A percentile compares a stretch with the other conserved stretches of the same genome.
Evolutionary conservation across 768 basidiomycete genomes (phyloP).

Genomic region (Tulasnella sp.): DNA sequence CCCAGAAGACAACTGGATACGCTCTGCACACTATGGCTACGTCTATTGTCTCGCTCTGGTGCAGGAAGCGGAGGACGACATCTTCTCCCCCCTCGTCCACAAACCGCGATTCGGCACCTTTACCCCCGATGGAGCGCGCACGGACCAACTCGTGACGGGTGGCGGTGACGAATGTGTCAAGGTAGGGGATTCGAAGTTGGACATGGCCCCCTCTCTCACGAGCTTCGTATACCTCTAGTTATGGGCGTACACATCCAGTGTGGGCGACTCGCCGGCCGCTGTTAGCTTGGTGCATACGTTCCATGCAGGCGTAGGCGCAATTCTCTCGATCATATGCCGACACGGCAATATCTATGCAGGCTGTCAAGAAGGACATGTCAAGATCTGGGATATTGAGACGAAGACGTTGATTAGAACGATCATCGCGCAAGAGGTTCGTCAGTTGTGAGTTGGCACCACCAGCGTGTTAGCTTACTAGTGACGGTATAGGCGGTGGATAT

Average conservation of each 20-base stretch:
- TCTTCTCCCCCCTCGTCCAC: no score
- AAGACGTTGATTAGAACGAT: conserved; percentile 76
- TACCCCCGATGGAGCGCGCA: conserved; percentile 19
- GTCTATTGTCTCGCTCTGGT: conserved; percentile 67
- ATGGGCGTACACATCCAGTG: conserved; percentile 21
- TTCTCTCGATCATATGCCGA: conserved; percentile 61
- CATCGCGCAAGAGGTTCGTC: conserved; percentile 63
- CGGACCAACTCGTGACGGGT: conserved; percentile 56
- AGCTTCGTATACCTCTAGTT: not conserved
- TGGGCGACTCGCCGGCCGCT: conserved; percentile 20
- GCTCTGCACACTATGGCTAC: conserved; percentile 91
- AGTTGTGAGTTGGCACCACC: not conserved
- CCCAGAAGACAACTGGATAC: conserved; percentile 55
- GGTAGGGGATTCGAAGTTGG: conserved; percentile 30
- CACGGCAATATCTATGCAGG: conserved; percentile 83
- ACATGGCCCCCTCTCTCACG: not conserved
- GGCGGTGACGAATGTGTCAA: conserved; percentile 89
- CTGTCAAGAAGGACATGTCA: conserved; percentile 87
- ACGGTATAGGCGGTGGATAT: conserved; percentile 55
- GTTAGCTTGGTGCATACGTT: conserved; percentile 45
- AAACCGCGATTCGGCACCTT: conserved; percentile 2
- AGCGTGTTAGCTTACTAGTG: no score
- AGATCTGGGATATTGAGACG: conserved; percentile 83
- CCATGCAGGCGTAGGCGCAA: conserved; percentile 50
- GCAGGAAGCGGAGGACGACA: conserved; percentile 26